Evolutionary conservation across 2,329 filamentous ascomycete genomes (phyloP).

Genomic region (Cyphellophora europaea): DNA sequence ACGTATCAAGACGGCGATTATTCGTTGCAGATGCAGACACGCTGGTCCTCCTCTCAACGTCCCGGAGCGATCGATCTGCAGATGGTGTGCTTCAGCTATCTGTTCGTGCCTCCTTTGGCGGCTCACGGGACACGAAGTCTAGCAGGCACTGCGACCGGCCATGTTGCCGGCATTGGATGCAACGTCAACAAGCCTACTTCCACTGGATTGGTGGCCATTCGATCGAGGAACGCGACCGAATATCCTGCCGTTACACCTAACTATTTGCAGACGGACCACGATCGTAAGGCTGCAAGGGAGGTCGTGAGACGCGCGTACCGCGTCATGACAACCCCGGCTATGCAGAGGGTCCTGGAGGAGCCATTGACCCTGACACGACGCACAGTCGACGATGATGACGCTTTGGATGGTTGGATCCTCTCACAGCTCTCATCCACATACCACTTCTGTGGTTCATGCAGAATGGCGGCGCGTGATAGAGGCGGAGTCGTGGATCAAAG

Average conservation of each 20-base stretch:
- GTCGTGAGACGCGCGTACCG: slow-evolving; percentile 6
- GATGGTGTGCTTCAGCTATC: slow-evolving; percentile 14
- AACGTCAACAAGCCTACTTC: slow-evolving; percentile 14
- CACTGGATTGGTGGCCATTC: slow-evolving; percentile 8
- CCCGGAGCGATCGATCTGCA: slow-evolving; percentile 11
- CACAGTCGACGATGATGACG: slow-evolving; percentile 6
- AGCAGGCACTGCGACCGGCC: slow-evolving; percentile 11
- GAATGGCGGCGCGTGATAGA: slow-evolving; percentile 7
- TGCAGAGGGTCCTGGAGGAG: slow-evolving; percentile 9
- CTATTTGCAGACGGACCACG: slow-evolving; percentile 6
- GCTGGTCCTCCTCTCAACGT: slow-evolving; percentile 11
- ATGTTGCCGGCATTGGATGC: slow-evolving; percentile 14
- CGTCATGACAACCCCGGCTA: slow-evolving; percentile 8
- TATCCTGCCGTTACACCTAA: slow-evolving; percentile 8
- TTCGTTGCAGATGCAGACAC: slow-evolving; percentile 13
- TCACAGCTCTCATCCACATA: slow-evolving; percentile 12
- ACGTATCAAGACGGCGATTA: slow-evolving; percentile 11
- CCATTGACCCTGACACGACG: slow-evolving; percentile 5
- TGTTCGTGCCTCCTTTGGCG: slow-evolving; percentile 6
- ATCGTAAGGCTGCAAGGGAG: slow-evolving; percentile 2
- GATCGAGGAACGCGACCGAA: slow-evolving; percentile 7
- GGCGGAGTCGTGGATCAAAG: slow-evolving; percentile 13
- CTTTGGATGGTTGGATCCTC: slow-evolving; percentile 9
- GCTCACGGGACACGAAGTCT: slow-evolving; percentile 6
- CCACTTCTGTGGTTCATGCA: slow-evolving; percentile 11